Evolutionary conservation across 202 grass and related monocot species (phyloP).

Genomic region (Setaria italica): DNA sequence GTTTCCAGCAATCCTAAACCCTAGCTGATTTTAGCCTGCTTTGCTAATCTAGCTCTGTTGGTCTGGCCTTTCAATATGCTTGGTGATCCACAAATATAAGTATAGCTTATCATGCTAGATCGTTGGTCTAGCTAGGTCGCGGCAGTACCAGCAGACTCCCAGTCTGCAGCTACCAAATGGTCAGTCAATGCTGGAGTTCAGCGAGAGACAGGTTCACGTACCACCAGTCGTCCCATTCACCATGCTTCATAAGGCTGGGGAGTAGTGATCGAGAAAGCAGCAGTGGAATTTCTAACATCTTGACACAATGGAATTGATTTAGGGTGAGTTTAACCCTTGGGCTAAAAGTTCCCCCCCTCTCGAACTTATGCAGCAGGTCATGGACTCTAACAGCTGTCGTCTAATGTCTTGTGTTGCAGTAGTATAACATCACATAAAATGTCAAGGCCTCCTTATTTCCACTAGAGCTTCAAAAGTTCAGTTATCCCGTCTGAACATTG

Average conservation of each 20-base stretch:
- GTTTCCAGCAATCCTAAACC: too few species aligned
- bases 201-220: conserved; percentile 11
- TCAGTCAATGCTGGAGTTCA: conserved; percentile 14
- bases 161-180: conserved; percentile 24
- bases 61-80: not conserved
- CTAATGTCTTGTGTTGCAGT: not conserved
- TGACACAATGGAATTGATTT: too few species aligned
- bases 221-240: not conserved
- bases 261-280: not conserved
- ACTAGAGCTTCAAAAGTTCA: not conserved
- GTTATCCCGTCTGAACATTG: not conserved
- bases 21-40: too few species aligned
- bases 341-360: too few species aligned
- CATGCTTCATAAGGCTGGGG: not conserved
- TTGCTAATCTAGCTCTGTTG: too few species aligned
- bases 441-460: not conserved
- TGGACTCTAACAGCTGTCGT: too few species aligned
- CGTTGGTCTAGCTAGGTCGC: not conserved
- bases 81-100: not conserved
- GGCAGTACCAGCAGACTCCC: not conserved
- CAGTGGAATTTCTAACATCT: not conserved
- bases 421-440: conserved; percentile 38
- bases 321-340: too few species aligned
- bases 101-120: not conserved
- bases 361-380: too few species aligned